Base-by-base conservation (phyloP, 225 moss, liverwort and hornwort species). In the Neckera pumila region DNA sequence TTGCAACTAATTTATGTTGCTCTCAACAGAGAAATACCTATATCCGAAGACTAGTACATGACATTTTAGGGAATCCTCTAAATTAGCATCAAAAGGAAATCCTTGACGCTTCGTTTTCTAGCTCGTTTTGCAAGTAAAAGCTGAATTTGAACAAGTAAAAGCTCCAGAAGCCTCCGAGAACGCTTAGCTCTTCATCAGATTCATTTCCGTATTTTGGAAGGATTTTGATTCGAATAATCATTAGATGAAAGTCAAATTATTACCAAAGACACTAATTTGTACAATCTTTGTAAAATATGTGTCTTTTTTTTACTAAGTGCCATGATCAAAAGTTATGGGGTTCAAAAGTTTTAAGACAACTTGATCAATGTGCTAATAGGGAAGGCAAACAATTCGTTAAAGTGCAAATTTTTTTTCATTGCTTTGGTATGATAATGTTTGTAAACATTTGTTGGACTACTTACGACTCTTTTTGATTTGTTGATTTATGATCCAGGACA, bases 401-500 rank as follows among this genome's bases (percentile, higher is more conserved):
- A n/a, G n/a, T n/a, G n/a, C n/a, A n/a, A n/a, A n/a, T n/a, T n/a
- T n/a, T n/a, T n/a, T n/a, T n/a, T n/a, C n/a, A n/a, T 72, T 33
- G 28, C 59, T 59, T 79, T 79, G 57, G 17, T 17, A 17, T 18
- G 11, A 84, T 59, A 45, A 31, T 63, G 20, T 5, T 14, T 80
- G 11, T 60, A 30, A 31, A 43, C 42, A 43, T 11, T 11, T 33
- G 15, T 80, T 61, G 31, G 58, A 43, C 43, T 31, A n/a, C 38
- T 64, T 30, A 81, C 30, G 21, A 79, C 59, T 27, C 33, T 51
- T 56, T 78, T 23, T 57, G 10, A 38, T 57, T 25, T 40, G 57
- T 47, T 63, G 47, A 78, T 82, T 61, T 59, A 27, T 76, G 76
- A 69, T 86, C 3, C 85, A 98, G 98, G 97, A 97, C 77, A 93